Conservation (phyloP, 1,139 yeast species). For the Suhomyces guaymorum region DNA sequence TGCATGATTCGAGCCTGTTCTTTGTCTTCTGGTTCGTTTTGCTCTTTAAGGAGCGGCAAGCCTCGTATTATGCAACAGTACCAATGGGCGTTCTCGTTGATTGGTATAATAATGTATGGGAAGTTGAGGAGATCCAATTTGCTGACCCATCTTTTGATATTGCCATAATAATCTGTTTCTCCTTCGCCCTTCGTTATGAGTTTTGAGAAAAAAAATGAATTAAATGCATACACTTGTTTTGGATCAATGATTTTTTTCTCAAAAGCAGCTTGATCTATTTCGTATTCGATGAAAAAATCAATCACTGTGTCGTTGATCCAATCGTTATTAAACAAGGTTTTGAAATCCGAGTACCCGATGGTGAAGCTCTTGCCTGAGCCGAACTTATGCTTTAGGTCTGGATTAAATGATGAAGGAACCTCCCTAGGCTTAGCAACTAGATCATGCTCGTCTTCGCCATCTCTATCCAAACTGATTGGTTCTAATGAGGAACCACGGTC, state of each 20-base stretch:
- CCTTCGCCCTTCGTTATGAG: constrained; percentile 37
- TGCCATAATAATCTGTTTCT: constrained; percentile 49
- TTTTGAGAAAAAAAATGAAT: constrained; percentile 81
- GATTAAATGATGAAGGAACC: constrained; percentile 38
- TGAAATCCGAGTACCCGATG: constrained; percentile 61
- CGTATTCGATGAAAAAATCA: constrained; percentile 68
- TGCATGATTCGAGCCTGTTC: constrained; percentile 4
- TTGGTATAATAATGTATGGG: constrained; percentile 72
- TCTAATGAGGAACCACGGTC: constrained; percentile 3
- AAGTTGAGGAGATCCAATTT: constrained; percentile 65
- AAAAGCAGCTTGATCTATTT: constrained; percentile 43
- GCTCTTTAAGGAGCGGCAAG: constrained; percentile 34
- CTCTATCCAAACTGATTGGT: constrained; percentile 8
- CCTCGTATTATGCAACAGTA: constrained; percentile 70
- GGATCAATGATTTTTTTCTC: constrained; percentile 20
- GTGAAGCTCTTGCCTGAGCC: constrained; percentile 49
- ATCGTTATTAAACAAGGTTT: constrained; percentile 64
- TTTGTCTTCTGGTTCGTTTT: not conserved
- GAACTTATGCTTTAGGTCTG: constrained; percentile 53
- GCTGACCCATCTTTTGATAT: constrained; percentile 78
- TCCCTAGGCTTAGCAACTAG: constrained; percentile 10
- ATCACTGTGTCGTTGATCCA: constrained; percentile 78
- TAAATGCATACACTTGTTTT: constrained; percentile 59
- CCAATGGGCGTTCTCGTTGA: constrained; percentile 87
- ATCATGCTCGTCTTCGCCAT: constrained; percentile 4